Base-by-base conservation (phyloP, 176 grass and related monocot genomes). In the Bolboschoenus planiculmis region DNA sequence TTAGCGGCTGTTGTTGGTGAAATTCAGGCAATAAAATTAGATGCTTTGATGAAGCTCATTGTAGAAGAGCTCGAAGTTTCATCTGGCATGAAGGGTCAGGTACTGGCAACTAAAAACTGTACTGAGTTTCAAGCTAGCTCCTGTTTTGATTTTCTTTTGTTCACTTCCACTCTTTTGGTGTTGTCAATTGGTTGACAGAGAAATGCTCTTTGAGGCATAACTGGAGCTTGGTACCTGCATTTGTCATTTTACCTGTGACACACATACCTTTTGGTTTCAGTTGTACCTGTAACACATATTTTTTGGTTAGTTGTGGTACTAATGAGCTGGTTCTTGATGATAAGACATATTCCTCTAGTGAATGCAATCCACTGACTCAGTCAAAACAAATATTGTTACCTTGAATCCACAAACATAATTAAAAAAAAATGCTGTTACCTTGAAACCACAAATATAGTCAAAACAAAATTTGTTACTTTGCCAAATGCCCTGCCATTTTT, bases 81-180 rank as follows among this genome's bases (percentile, higher is more conserved):
- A 35, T 83, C 92, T 60, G 85, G 90, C 33, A 93, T 95, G 96
- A 95, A 82, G 89, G 92, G 96, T 55, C 96, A 90, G 92, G 96
- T 99, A 99, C 72, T 40, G 82, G 54, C n/a, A 77, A 46, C 6
- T 53, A 27, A 72, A 54, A 91, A 40, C 24, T 46, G 26, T 35
- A 77, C 26, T 27, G 1, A 29, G 63, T 80, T 51, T 9, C 43
- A 27, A 15, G 43, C 8, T 72, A 16, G 23, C 4, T 74, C 30
- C 29, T 3, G 11, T 74, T 21, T 46, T 48, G 4, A 7, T 26
- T 64, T 94, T 54, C 44, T 75, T 16, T 7, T 89, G 47, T 65
- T 21, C 31, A 58, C 14, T 29, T 30, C 3, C 40, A 6, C 43
- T 47, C 20, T 39, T 70, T 43, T 9, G 44, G 43, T 33, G 14